A percentile compares a stretch with the other conserved stretches of the same genome.
These are phyloP conservation scores for Phascolomyces articulosus DNA, from an alignment of 371 early-diverging fungal species.

Conservation along the genomic window DNA sequence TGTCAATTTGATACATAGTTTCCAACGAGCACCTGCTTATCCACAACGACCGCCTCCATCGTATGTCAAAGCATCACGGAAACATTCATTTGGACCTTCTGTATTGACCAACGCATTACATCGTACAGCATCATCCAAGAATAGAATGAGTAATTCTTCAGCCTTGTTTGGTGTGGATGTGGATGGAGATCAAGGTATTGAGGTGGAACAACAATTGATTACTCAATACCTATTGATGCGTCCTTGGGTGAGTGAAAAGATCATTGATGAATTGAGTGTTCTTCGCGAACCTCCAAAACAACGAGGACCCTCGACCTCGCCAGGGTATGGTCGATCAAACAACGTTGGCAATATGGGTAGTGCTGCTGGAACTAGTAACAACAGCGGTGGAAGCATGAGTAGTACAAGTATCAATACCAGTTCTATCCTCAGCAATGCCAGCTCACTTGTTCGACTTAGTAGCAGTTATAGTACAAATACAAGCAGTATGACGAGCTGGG, in stretches of 20 bases:
- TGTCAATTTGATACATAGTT: constrained; percentile 45
- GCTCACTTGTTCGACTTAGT: constrained; percentile 22
- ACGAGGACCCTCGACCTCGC: constrained; percentile 16
- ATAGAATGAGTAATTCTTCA: constrained; percentile 27
- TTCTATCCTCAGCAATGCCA: constrained; percentile 24
- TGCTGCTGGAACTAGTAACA: constrained; percentile 3
- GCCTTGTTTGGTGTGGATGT: constrained; percentile 28
- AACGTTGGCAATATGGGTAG: not conserved
- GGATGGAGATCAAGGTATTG: constrained; percentile 30
- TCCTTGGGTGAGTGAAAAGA: constrained; percentile 67
- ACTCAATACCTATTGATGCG: constrained; percentile 72
- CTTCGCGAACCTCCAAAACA: constrained; percentile 66
- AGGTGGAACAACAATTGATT: constrained; percentile 53
- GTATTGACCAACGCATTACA: constrained; percentile 47
- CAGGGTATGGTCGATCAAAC: constrained; percentile 16
- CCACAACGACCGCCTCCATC: constrained; percentile 53
- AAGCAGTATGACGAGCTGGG: constrained; percentile 20
- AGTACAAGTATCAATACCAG: constrained; percentile 16
- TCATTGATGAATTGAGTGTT: constrained; percentile 74
- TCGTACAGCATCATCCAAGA: constrained; percentile 35
- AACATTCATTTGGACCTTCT: constrained; percentile 44
- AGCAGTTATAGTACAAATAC: constrained; percentile 20
- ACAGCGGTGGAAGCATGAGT: not conserved
- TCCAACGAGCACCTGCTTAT: constrained; percentile 59
- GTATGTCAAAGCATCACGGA: constrained; percentile 49